Percentiles rank a stretch among this genome's conserved stretches.
Conservation (phyloP, 169 alveolate genomes). For the Plasmodium sp. region DNA sequence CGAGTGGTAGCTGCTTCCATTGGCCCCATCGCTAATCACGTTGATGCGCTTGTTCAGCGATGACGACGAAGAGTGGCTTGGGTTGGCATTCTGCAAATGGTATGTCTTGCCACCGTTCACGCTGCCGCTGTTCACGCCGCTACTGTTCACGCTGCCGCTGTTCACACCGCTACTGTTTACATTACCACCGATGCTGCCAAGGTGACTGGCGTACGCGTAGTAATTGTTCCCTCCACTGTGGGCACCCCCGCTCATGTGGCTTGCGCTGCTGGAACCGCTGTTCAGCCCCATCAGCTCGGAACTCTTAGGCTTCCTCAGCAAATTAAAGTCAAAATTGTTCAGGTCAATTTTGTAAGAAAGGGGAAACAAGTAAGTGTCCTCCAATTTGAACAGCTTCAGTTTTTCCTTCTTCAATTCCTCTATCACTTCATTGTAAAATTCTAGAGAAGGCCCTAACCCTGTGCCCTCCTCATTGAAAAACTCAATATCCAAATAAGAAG, state of each 20-base stretch:
- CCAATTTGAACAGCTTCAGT: constrained; percentile 66
- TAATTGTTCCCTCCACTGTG: not conserved
- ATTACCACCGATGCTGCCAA: not conserved
- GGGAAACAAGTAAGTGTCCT: constrained; percentile 51
- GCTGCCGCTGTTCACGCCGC: too few relatives aligned
- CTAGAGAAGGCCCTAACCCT: constrained; percentile 85
- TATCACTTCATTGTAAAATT: constrained; percentile 77
- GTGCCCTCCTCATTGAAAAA: constrained; percentile 82
- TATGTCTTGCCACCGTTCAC: not conserved
- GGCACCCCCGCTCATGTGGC: not conserved
- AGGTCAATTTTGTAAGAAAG: constrained; percentile 64
- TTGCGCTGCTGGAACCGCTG: not conserved
- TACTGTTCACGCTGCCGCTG: too few relatives aligned
- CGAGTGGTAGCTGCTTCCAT: constrained; percentile 12
- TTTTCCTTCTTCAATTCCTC: constrained; percentile 77
- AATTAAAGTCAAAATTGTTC: constrained; percentile 71
- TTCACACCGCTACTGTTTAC: too few relatives aligned
- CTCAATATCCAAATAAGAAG: constrained; percentile 65
- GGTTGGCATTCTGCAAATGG: not conserved
- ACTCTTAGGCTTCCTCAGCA: constrained; percentile 48
- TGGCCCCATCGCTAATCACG: constrained; percentile 12
- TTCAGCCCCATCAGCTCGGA: constrained; percentile 11
- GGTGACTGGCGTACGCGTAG: not conserved
- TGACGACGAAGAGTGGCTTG: constrained; percentile 7
- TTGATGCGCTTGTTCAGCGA: constrained; percentile 29